Evolutionary conservation across 148 eudicot genomes (phyloP).

Genomic region (Fagopyrum tataricum): DNA sequence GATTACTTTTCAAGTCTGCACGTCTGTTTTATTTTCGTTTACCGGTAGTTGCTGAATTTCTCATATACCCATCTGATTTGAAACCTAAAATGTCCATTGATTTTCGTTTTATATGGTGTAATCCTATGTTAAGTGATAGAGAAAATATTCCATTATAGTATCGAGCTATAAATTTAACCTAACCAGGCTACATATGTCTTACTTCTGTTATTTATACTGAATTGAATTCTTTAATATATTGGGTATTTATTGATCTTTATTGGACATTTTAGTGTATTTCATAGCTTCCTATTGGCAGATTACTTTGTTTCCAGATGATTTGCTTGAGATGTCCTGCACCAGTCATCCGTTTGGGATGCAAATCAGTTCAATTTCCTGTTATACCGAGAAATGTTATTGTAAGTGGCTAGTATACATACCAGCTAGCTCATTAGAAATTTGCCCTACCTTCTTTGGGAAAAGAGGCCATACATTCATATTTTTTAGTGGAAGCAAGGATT

Average conservation of each 20-base stretch:
- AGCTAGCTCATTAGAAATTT: background rate
- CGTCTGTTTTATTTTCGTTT: background rate
- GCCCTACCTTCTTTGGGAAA: too few relatives aligned
- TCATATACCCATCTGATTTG: background rate
- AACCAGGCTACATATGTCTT: background rate
- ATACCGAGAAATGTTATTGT: slow-evolving; percentile 38
- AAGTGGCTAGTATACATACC: slow-evolving; percentile 14
- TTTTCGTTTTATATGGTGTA: background rate
- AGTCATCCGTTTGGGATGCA: slow-evolving; percentile 21
- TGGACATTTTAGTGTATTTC: background rate
- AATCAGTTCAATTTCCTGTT: slow-evolving; percentile 20
- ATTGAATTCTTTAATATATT: background rate
- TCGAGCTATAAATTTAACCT: background rate
- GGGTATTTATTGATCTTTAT: background rate
- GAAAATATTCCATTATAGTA: background rate
- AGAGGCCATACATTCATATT: too few relatives aligned
- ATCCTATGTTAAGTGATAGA: background rate
- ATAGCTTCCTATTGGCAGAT: background rate
- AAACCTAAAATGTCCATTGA: background rate
- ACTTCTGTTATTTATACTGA: background rate
- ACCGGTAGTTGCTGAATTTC: background rate
- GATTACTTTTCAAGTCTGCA: background rate
- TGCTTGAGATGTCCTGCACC: slow-evolving; percentile 24
- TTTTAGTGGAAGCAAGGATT: background rate
- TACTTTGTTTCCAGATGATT: slow-evolving; percentile 17